Base-by-base conservation (phyloP, 2,329 filamentous ascomycete species). In the Grosmannia serpens region DNA sequence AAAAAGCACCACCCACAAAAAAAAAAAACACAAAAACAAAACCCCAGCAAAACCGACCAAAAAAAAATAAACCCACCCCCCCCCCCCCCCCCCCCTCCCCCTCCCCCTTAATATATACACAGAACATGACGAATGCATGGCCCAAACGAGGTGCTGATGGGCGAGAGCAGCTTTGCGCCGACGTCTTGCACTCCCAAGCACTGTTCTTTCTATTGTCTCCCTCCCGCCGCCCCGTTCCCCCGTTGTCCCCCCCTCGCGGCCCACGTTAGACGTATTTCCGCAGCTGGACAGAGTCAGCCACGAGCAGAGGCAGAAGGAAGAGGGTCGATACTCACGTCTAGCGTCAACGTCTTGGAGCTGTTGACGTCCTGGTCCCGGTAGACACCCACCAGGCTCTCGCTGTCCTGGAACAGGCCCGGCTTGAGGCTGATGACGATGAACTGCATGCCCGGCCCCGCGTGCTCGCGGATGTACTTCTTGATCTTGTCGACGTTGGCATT, bases 371-470 rank as follows among this genome's bases (percentile, higher is more conserved):
- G 94, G 69, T 99, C 95, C 64, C 94, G 81, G 76, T 96, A 97
- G 13, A 99, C 91, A 56, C 94, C 94, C 5, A 99, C 91, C 66
- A 99, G 73, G 62, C 91, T 95, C 78, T 99, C 91, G 68, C 90
- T 96, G 71, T 95, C 89, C 74, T 99, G 91, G 75, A 97, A 99
- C 59, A 99, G 77, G 1, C 91, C 91, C 0, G 47, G 46, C 80
- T 99, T 99, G 70, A 99, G 80, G 74, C 86, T 91, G 71, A 99
- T 99, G 64, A 99, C 94, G 61, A 99, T 95, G 66, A 99, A 99
- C 71, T 99, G 94, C 91, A 97, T 97, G 17, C 95, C 95, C 1
- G 94, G 94, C 0, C 90, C 89, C 1, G 91, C 89, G 72, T 99
- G 91, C 68, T 95, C 90, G 44, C 87, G 84, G 62, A 99, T 95